Evolutionary conservation across 2,329 filamentous ascomycete species (phyloP).

Genomic region (Sclerotinia glacialis): DNA sequence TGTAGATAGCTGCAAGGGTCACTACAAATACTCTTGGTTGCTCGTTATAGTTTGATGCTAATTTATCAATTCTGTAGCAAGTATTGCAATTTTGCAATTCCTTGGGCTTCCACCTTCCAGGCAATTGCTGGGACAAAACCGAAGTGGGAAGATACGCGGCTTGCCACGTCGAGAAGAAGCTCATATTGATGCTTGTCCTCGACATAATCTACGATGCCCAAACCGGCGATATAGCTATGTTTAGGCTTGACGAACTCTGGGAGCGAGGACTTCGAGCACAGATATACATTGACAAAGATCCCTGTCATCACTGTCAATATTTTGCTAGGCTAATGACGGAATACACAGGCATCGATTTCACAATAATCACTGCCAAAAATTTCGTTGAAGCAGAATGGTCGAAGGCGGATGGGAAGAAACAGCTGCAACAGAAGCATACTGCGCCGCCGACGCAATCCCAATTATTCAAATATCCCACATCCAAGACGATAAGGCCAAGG

Average conservation of each 20-base stretch:
- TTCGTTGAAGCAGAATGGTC: slow-evolving; percentile 8
- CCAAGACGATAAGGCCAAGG: neutral
- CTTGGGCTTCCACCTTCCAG: slow-evolving; percentile 4
- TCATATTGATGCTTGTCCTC: slow-evolving; percentile 2
- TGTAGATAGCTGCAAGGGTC: neutral
- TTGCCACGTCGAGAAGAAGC: slow-evolving; percentile 20
- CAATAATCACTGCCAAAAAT: neutral
- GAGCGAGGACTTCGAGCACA: neutral
- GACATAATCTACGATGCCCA: slow-evolving; percentile 4
- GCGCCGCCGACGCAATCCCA: neutral
- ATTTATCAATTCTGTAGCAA: neutral
- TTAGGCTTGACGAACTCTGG: slow-evolving; percentile 6
- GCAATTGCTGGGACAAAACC: slow-evolving; percentile 11
- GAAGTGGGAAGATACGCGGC: slow-evolving; percentile 13
- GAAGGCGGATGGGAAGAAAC: slow-evolving; percentile 6
- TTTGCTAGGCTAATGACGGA: slow-evolving; percentile 5
- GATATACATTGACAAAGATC: slow-evolving; percentile 7
- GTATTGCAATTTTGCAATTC: slow-evolving; percentile 16
- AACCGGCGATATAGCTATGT: slow-evolving; percentile 5
- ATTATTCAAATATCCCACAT: neutral
- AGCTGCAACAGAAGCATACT: neutral
- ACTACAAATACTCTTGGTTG: neutral
- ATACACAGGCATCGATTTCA: slow-evolving; percentile 6
- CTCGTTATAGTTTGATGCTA: neutral
- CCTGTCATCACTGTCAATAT: neutral